These are phyloP conservation scores for Emmonsiellopsis sp. DNA, from an alignment of 2,329 filamentous ascomycete species.

Conservation along the genomic window DNA sequence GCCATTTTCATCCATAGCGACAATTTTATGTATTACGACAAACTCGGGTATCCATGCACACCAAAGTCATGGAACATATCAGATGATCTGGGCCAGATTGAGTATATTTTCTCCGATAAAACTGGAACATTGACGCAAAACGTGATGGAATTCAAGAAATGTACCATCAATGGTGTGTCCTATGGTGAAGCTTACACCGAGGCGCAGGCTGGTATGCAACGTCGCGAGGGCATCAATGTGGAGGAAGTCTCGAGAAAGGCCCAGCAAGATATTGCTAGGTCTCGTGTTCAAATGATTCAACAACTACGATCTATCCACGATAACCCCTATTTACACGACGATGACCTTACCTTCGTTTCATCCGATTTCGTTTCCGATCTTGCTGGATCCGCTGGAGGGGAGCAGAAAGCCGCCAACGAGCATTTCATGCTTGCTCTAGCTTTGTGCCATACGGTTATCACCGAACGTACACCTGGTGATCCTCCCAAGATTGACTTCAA, in stretches of 20 bases:
- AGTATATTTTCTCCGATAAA: slow-evolving; percentile 98
- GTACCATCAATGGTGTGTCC: slow-evolving; percentile 86
- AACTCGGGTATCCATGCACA: slow-evolving; percentile 86
- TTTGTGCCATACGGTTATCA: slow-evolving; percentile 94
- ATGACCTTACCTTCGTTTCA: slow-evolving; percentile 84
- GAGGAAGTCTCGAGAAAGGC: slow-evolving; percentile 69
- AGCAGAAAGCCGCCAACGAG: slow-evolving; percentile 69
- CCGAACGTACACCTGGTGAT: slow-evolving; percentile 82
- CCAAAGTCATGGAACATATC: slow-evolving; percentile 99
- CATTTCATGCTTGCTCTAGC: slow-evolving; percentile 92
- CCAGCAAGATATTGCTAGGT: slow-evolving; percentile 67
- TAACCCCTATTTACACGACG: slow-evolving; percentile 85
- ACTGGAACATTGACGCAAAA: slow-evolving; percentile 85
- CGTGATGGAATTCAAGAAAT: slow-evolving; percentile 99
- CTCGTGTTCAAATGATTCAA: slow-evolving; percentile 62
- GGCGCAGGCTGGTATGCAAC: slow-evolving; percentile 92
- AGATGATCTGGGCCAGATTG: slow-evolving; percentile 93
- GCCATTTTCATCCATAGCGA: slow-evolving; percentile 98
- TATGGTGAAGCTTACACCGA: slow-evolving; percentile 98
- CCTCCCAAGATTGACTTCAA: slow-evolving; percentile 89
- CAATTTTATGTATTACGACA: slow-evolving; percentile 92
- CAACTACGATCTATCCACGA: slow-evolving; percentile 68
- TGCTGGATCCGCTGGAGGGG: slow-evolving; percentile 62
- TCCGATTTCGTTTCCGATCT: slow-evolving; percentile 83
- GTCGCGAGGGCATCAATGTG: slow-evolving; percentile 76